Evolutionary conservation across 2,329 filamentous ascomycete species (phyloP), one percentile per base, ranked within the genome.

Genomic region (Phaeosphaeriaceae sp.): DNA sequence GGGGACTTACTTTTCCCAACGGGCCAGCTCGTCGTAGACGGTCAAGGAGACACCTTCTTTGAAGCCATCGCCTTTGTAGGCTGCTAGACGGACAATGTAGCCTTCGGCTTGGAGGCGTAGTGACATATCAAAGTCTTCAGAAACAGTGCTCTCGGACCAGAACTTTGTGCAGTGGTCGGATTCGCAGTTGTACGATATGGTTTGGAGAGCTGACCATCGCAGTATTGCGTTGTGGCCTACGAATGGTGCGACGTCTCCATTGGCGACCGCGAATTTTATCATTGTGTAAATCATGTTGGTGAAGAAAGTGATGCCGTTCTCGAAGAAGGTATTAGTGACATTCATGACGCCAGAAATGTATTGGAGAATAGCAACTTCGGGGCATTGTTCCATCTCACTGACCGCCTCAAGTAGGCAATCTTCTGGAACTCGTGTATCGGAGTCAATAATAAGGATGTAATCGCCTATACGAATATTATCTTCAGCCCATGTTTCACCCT

Each of bases 401-500:
- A 89, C 88, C 34, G 88, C 88, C 64, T 92, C 89, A 5, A 92
- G 79, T 52, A 93, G 79, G 64, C 89, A 93, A 71, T 92, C 89
- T 32, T 81, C 76, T 1, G 89, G 89, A 7, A 72, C 67, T 47
- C 68, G 67, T 11, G 62, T 65, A 26, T 68, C 65, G 2, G 65
- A 67, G 34, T 73, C 68, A n/a, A 71, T 88, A 51, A 92, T 76
- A 26, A 89, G 77, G 51, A 92, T 90, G 72, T 92, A 92, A 74
- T 95, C 90, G 47, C 91, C 91, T 17, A 95, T 79, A 42, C 90
- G 89, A 60, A 96, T 87, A 72, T 94, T 92, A 54, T 90, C 91
- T 67, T 91, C 89, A 15, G 90, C 90, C 88, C 87, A 72, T 7
- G 62, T 89, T 21, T 88, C 88, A 21, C 87, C 83, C 15, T 86